Evolutionary conservation across 306 rosid species (phyloP).

Genomic region (Cucumis melo): DNA sequence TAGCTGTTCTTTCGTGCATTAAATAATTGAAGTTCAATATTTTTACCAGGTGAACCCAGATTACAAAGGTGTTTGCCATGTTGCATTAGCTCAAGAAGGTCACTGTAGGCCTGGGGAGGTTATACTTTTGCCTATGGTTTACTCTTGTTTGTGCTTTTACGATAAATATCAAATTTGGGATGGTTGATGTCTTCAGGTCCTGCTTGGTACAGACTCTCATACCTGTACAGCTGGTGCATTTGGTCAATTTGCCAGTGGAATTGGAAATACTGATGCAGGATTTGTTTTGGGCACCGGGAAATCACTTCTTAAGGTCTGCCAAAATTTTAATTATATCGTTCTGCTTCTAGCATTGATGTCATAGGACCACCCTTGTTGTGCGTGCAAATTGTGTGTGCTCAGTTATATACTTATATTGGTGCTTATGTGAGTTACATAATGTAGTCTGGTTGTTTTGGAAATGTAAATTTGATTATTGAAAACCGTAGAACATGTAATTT

Average conservation of each 20-base stretch:
- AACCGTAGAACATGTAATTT: neutral
- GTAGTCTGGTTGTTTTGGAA: neutral
- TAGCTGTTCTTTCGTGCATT: conserved; percentile 2
- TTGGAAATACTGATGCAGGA: conserved; percentile 92
- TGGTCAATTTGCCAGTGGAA: conserved; percentile 96
- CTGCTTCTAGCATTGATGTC: neutral
- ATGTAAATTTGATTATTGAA: neutral
- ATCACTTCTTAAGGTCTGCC: conserved; percentile 67
- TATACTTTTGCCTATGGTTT: neutral
- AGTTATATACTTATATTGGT: neutral
- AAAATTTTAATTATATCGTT: neutral
- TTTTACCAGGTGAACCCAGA: conserved; percentile 78
- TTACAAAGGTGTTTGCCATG: conserved; percentile 91
- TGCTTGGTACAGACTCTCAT: conserved; percentile 95
- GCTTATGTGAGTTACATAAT: neutral
- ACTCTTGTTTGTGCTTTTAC: neutral
- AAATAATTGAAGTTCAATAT: neutral
- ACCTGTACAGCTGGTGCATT: conserved; percentile 97
- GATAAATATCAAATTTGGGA: conserved; percentile 9
- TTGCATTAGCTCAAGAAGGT: conserved; percentile 99
- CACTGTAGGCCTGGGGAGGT: conserved; percentile 99
- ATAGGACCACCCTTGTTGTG: neutral
- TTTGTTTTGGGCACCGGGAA: conserved; percentile 86
- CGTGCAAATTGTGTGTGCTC: neutral
- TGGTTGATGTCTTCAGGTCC: conserved; percentile 36